Base-by-base conservation (phyloP, 2,329 filamentous ascomycete species). In the Lasiodiplodia gonubiensis region DNA sequence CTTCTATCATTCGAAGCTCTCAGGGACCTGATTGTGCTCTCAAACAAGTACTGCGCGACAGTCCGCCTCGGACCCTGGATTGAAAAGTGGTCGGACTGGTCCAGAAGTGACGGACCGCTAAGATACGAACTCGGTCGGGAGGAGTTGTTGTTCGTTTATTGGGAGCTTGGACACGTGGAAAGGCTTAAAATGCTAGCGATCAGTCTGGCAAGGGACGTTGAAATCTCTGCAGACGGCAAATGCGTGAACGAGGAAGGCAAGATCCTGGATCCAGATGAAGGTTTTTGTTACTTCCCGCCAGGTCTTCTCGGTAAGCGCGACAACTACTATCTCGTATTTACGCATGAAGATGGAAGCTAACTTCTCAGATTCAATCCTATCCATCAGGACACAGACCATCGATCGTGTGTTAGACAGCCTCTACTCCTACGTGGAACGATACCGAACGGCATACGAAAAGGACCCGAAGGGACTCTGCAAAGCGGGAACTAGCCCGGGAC, bases 81-180 rank as follows among this genome's bases (percentile, higher is more conserved):
- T 23, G 8, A 25, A 6, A 18, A 1, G 4, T 64, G 60, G 60
- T 39, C 18, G 14, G 16, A n/a, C n/a, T n/a, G n/a, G n/a, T n/a
- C n/a, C n/a, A n/a, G n/a, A n/a, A n/a, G n/a, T n/a, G n/a, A n/a
- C n/a, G n/a, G n/a, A n/a, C n/a, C n/a, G n/a, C n/a, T n/a, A n/a
- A n/a, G n/a, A n/a, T n/a, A 42, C 33, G 14, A 39, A 23, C 18
- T 14, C 14, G 57, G 37, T 10, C 16, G 25, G 16, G 46, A 53
- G n/a, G 60, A 64, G 25, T 42, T n/a, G n/a, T 48, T 64, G 2
- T 64, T n/a, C 23, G 42, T 64, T 3, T 48, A 25, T 10, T 64
- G 35, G 61, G 48, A 30, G 23, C 21, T 64, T 12, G 61, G 61
- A 11, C 2, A 30, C 4, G 10, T n/a, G 16, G 14, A 11, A 10